Evolutionary conservation across 495 filamentous ascomycete genomes (phyloP).

Genomic region (Stereocaulon alpinum): DNA sequence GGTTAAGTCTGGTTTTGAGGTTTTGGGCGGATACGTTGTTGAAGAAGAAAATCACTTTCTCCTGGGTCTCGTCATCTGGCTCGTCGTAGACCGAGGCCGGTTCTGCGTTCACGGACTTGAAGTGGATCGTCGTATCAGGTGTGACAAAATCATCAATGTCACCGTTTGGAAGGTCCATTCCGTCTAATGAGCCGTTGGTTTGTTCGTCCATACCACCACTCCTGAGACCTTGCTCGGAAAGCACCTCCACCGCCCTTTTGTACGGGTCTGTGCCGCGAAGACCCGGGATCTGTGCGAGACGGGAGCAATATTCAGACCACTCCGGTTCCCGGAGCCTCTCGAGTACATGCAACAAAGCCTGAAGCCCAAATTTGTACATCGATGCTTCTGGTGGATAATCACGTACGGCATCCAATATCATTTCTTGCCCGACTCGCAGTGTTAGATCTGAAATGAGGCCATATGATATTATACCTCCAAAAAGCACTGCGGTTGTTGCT

Average conservation of each 20-base stretch:
- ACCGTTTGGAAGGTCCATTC: slow-evolving; percentile 49
- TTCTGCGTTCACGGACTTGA: slow-evolving; percentile 67
- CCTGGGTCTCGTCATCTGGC: slow-evolving; percentile 72
- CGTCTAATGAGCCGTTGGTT: slow-evolving; percentile 32
- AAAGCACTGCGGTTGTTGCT: slow-evolving; percentile 89
- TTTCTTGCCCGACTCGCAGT: slow-evolving; percentile 80
- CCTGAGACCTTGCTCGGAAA: slow-evolving; percentile 47
- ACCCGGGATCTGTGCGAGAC: slow-evolving; percentile 67
- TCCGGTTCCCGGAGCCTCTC: slow-evolving; percentile 58
- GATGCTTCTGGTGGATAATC: slow-evolving; percentile 68
- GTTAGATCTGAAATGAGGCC: slow-evolving; percentile 81
- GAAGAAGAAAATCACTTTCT: slow-evolving; percentile 88
- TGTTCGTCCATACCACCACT: slow-evolving; percentile 20
- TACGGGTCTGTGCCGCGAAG: slow-evolving; percentile 78
- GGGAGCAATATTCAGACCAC: slow-evolving; percentile 82
- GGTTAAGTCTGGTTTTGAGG: slow-evolving; percentile 66
- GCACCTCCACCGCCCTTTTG: slow-evolving; percentile 69
- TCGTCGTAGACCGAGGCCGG: slow-evolving; percentile 57
- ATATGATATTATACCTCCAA: slow-evolving; percentile 91
- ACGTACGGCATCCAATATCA: slow-evolving; percentile 90
- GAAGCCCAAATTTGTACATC: slow-evolving; percentile 99
- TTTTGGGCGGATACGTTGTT: slow-evolving; percentile 93
- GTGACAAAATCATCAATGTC: slow-evolving; percentile 47
- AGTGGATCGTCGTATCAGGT: slow-evolving; percentile 48
- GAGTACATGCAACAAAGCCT: slow-evolving; percentile 82